Conservation (phyloP, 1,139 yeast species). For the Kluyveromyces marxianus region DNA sequence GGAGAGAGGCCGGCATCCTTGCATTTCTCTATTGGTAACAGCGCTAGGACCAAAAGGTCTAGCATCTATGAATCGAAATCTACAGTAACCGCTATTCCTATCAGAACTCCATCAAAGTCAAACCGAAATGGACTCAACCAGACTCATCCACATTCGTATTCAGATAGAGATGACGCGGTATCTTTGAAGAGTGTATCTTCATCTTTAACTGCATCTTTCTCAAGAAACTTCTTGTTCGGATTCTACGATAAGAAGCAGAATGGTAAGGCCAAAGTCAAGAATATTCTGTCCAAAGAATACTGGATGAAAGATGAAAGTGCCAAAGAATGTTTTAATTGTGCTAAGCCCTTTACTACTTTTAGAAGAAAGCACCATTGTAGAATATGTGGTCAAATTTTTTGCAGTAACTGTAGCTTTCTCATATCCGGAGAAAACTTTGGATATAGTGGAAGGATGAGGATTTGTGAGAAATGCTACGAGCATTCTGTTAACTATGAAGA, state of each 20-base stretch:
- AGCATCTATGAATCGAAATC: slow-evolving; percentile 30
- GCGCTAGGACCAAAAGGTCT: slow-evolving; percentile 24
- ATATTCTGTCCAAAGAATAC: slow-evolving; percentile 55
- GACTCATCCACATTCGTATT: slow-evolving; percentile 7
- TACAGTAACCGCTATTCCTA: slow-evolving; percentile 29
- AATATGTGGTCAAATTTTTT: slow-evolving; percentile 92
- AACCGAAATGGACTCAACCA: slow-evolving; percentile 6
- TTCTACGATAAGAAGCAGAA: slow-evolving; percentile 37
- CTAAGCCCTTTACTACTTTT: slow-evolving; percentile 64
- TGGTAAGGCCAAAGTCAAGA: slow-evolving; percentile 28
- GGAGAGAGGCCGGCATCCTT: slow-evolving; percentile 11
- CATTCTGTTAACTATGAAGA: slow-evolving; percentile 55
- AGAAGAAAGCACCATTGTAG: slow-evolving; percentile 92
- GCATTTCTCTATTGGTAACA: slow-evolving; percentile 20
- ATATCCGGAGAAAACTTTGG: slow-evolving; percentile 70
- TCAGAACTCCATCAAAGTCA: slow-evolving; percentile 15
- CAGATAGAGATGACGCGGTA: slow-evolving; percentile 20
- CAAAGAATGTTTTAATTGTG: slow-evolving; percentile 72
- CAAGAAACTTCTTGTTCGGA: slow-evolving; percentile 39
- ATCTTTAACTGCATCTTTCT: slow-evolving; percentile 35
- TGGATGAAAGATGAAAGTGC: slow-evolving; percentile 94
- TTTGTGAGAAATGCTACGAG: slow-evolving; percentile 70
- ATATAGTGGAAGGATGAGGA: slow-evolving; percentile 64
- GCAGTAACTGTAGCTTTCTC: slow-evolving; percentile 76
- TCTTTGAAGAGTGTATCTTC: slow-evolving; percentile 31